Evolutionary conservation across 2,329 filamentous ascomycete genomes (phyloP).

Genomic region (Pseudogymnoascus sp.): DNA sequence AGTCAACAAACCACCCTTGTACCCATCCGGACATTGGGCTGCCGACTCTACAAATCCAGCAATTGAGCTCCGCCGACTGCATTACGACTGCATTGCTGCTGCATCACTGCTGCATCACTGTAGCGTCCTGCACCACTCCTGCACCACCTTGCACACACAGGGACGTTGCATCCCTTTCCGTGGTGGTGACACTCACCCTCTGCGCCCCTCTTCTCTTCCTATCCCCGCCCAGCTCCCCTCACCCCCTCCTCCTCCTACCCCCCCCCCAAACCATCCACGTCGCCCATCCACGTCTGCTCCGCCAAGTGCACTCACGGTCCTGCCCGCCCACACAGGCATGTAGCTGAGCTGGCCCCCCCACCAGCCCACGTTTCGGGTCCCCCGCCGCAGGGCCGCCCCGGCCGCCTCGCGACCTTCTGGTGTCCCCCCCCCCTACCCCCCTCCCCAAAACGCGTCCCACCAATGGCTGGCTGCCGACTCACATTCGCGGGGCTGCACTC

Average conservation of each 20-base stretch:
- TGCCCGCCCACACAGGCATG: no score
- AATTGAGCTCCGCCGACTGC: neutral
- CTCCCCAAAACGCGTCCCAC: neutral
- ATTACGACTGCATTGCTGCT: neutral
- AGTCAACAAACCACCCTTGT: neutral
- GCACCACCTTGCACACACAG: neutral
- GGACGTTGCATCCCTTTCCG: neutral
- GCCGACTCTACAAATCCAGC: neutral
- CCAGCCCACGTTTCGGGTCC: neutral
- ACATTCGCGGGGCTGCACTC: conserved; percentile 2
- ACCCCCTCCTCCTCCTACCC: neutral
- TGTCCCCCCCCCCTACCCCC: neutral
- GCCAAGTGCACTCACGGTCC: no score
- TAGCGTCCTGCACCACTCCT: neutral
- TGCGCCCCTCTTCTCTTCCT: neutral
- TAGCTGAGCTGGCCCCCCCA: neutral
- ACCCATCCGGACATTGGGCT: neutral
- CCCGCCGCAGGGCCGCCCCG: neutral
- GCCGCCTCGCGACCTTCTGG: neutral
- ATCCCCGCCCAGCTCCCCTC: neutral
- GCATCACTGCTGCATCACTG: neutral
- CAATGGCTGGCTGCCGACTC: neutral
- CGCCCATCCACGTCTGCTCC: no score
- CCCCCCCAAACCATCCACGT: no score
- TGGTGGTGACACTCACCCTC: neutral